Percentiles rank a stretch among this genome's conserved stretches.
Conservation (phyloP, 805 yeast genomes). For the Barnettozyma pratensis region DNA sequence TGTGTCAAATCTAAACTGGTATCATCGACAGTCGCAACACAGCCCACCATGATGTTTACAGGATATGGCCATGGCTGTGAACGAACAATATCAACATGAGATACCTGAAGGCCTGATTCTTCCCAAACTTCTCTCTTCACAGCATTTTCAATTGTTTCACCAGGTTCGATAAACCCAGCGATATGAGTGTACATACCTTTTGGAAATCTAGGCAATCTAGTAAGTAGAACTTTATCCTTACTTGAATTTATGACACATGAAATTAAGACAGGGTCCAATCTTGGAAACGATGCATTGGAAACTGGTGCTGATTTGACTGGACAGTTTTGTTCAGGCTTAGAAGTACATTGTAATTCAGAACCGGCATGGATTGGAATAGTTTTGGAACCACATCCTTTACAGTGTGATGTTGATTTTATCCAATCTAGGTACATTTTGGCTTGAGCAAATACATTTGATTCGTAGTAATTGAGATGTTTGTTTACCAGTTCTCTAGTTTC, state of each 20-base stretch:
- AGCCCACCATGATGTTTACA: slow-evolving; percentile 88
- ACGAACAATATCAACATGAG: slow-evolving; percentile 53
- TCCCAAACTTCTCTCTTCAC: slow-evolving; percentile 90
- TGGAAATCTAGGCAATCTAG: slow-evolving; percentile 54
- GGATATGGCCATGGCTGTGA: slow-evolving; percentile 99
- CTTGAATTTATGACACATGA: slow-evolving; percentile 66
- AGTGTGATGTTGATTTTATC: slow-evolving; percentile 65
- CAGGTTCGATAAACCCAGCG: slow-evolving; percentile 95
- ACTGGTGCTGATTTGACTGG: slow-evolving; percentile 32
- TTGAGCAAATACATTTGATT: slow-evolving; percentile 71
- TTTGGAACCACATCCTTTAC: slow-evolving; percentile 80
- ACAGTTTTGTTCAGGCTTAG: slow-evolving; percentile 12
- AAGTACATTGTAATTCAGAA: slow-evolving; percentile 49
- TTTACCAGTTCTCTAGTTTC: slow-evolving; percentile 20
- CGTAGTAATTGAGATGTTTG: slow-evolving; percentile 27
- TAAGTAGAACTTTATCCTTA: slow-evolving; percentile 60
- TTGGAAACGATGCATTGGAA: slow-evolving; percentile 86
- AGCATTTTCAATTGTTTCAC: slow-evolving; percentile 87
- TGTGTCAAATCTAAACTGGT: slow-evolving; percentile 60
- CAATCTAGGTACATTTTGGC: slow-evolving; percentile 84
- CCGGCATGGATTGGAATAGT: slow-evolving; percentile 66
- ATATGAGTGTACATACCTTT: slow-evolving; percentile 69
- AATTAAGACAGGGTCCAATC: slow-evolving; percentile 86
- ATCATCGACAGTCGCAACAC: slow-evolving; percentile 67
- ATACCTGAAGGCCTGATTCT: slow-evolving; percentile 72